These are phyloP conservation scores for Cladorrhinum sp. DNA, from an alignment of 2,329 filamentous ascomycete genomes.

Conservation along the genomic window DNA sequence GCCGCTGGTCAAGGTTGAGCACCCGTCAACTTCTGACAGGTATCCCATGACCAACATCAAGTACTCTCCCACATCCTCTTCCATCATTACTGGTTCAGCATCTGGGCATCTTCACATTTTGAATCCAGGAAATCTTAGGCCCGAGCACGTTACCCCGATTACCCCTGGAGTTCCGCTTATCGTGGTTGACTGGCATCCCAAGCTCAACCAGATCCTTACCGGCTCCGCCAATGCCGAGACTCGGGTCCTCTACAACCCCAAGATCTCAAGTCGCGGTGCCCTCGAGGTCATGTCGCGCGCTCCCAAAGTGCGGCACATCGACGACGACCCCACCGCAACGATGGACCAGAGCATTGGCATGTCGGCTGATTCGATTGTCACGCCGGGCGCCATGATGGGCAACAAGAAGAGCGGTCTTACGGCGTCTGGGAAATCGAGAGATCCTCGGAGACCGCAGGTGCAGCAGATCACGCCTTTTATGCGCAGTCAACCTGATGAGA, in stretches of 20 bases:
- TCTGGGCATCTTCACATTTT: constrained; percentile 87
- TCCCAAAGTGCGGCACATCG: constrained; percentile 91
- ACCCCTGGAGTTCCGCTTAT: constrained; percentile 81
- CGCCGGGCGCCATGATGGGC: constrained; percentile 56
- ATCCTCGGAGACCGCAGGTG: constrained; percentile 81
- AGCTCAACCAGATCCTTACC: constrained; percentile 93
- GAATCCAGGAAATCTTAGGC: constrained; percentile 83
- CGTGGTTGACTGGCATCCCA: constrained; percentile 85
- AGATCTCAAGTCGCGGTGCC: constrained; percentile 76
- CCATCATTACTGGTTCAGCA: constrained; percentile 84
- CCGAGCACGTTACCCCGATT: constrained; percentile 84
- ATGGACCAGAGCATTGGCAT: constrained; percentile 79
- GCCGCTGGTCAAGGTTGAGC: constrained; percentile 74
- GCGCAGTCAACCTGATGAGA: constrained; percentile 84
- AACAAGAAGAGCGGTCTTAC: constrained; percentile 67
- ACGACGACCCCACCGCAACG: constrained; percentile 85
- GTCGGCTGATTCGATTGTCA: constrained; percentile 77
- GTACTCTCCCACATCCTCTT: constrained; percentile 80
- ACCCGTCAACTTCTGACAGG: constrained; percentile 77
- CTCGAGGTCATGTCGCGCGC: constrained; percentile 88
- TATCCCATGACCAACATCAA: constrained; percentile 83
- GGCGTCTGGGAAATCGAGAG: constrained; percentile 69
- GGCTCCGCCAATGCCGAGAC: constrained; percentile 89
- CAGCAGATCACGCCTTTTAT: constrained; percentile 85
- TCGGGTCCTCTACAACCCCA: constrained; percentile 86